phyloP scores from a whole-genome alignment of 2,329 filamentous ascomycete species.

The Eutypella sp. region DNA sequence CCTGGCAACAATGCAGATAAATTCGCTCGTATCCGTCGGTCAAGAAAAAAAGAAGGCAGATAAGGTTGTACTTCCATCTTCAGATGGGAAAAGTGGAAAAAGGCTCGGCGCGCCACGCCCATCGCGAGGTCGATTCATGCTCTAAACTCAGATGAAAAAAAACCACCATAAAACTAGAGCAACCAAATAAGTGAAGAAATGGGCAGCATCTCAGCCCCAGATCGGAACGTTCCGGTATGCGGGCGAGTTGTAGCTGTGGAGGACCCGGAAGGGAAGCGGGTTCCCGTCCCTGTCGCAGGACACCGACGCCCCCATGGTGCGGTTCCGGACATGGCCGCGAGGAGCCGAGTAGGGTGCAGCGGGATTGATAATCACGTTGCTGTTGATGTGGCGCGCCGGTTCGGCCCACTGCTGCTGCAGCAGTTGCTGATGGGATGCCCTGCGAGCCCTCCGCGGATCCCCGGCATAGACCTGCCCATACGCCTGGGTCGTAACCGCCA shows the following conservation, averaged over 20 bases:
- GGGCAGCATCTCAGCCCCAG: slow-evolving; percentile 40
- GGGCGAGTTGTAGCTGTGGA: slow-evolving; percentile 56
- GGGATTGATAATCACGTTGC: too few species aligned
- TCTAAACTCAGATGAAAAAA: too few species aligned
- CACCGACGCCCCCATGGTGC: slow-evolving; percentile 30
- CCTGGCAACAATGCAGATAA: too few species aligned
- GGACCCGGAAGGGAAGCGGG: slow-evolving; percentile 42
- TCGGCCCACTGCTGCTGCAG: slow-evolving; percentile 25
- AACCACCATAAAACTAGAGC: background rate
- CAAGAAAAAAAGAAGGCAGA: too few species aligned
- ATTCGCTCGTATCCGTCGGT: too few species aligned
- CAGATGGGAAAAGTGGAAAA: too few species aligned
- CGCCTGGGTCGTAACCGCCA: slow-evolving; percentile 9
- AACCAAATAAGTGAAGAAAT: background rate
- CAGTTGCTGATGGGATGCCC: too few species aligned
- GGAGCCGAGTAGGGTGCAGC: too few species aligned
- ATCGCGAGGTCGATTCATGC: too few species aligned
- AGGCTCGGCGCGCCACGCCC: too few species aligned
- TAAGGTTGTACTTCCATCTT: too few species aligned
- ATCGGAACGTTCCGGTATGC: slow-evolving; percentile 51
- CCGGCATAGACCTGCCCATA: slow-evolving; percentile 17
- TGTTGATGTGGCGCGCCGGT: slow-evolving; percentile 25
- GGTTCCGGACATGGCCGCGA: slow-evolving; percentile 33
- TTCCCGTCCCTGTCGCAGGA: slow-evolving; percentile 20
- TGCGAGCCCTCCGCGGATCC: slow-evolving; percentile 23